Percentiles rank a stretch among this genome's conserved stretches.
Conservation (phyloP, 257 asterid species). For the Fraxinus anomala region DNA sequence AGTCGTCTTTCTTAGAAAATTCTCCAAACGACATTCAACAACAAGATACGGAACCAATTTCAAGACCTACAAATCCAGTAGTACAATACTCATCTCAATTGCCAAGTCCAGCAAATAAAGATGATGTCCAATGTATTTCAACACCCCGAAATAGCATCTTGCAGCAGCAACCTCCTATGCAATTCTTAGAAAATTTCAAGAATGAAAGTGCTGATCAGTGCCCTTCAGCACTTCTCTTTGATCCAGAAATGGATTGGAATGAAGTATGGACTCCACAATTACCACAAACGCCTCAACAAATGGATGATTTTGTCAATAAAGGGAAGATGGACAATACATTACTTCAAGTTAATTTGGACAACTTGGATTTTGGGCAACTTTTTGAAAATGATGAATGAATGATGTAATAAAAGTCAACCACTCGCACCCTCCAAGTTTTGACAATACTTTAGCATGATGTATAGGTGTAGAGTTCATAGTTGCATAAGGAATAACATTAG, state of each 20-base stretch:
- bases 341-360: background rate
- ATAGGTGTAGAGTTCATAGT: no score
- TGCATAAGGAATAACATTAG: no score
- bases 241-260: conserved; percentile 13
- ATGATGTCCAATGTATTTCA: background rate
- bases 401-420: background rate
- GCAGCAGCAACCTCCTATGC: background rate
- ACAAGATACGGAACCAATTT: background rate
- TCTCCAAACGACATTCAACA: background rate
- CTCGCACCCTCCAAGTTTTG: no score
- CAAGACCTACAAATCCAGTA: background rate
- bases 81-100: conserved; percentile 14
- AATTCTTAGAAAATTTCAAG: no score
- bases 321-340: conserved; percentile 26
- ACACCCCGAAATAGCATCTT: background rate
- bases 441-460: no score
- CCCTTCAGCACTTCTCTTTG: conserved; percentile 8
- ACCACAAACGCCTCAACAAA: conserved; percentile 21
- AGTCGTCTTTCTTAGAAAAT: conserved; percentile 5
- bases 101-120: background rate
- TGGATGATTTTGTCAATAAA: conserved; percentile 28
- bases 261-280: background rate
- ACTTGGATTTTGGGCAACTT: no score
- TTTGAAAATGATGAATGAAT: background rate
- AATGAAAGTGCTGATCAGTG: no score